These are phyloP conservation scores for Kockiozyma suomiensis DNA, from an alignment of 805 yeast genomes.

Conservation along the genomic window DNA sequence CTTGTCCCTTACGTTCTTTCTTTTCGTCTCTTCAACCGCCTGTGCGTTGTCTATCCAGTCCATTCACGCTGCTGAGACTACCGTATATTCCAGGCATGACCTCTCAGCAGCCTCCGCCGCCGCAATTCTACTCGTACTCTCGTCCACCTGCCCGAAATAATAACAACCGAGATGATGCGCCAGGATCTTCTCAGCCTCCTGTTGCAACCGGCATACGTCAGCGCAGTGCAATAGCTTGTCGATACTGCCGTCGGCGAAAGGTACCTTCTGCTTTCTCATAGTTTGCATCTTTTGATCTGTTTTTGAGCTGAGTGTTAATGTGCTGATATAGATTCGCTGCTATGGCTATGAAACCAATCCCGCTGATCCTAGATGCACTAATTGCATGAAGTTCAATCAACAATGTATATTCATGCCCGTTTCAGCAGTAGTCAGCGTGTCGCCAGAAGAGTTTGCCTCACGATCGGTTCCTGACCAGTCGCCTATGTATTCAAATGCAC, in stretches of 20 bases:
- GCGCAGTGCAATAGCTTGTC: conserved; percentile 41
- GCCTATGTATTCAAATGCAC: neutral
- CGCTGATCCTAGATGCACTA: conserved; percentile 39
- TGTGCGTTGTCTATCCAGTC: neutral
- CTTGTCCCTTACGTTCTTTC: neutral
- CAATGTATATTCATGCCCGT: conserved; percentile 43
- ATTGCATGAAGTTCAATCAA: conserved; percentile 41
- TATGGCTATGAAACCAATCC: conserved; percentile 40
- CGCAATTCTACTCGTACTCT: conserved; percentile 1
- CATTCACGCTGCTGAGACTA: neutral
- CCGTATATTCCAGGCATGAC: conserved; percentile 6
- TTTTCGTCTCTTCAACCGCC: neutral
- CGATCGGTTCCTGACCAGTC: neutral
- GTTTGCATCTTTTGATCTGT: neutral
- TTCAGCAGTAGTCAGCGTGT: conserved; percentile 20
- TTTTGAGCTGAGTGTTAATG: neutral
- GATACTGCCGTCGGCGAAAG: conserved; percentile 41
- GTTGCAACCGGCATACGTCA: conserved; percentile 31
- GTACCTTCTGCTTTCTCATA: neutral
- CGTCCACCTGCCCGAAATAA: neutral
- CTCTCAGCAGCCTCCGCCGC: conserved; percentile 11
- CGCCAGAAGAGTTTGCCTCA: conserved; percentile 6
- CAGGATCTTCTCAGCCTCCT: neutral
- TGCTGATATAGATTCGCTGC: conserved; percentile 37
- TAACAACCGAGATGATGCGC: neutral